These are phyloP conservation scores for Galerina sulciceps DNA, from an alignment of 768 basidiomycete species.

Conservation along the genomic window DNA sequence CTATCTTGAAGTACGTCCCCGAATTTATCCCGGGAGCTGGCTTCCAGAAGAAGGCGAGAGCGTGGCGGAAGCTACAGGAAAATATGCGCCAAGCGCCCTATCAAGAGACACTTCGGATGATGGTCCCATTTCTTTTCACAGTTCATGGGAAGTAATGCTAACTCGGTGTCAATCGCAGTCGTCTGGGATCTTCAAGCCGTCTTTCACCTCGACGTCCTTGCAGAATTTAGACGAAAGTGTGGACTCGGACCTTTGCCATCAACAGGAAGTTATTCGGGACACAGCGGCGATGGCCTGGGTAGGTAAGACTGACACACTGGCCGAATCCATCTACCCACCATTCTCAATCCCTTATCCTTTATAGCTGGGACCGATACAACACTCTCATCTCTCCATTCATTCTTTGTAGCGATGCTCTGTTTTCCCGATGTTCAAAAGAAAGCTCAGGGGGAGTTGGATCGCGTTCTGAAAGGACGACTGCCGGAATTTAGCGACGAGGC, in stretches of 20 bases:
- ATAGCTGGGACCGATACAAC: neutral
- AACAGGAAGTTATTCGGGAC: conserved; percentile 26
- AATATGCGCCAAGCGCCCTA: conserved; percentile 53
- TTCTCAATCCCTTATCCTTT: neutral
- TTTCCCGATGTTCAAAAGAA: conserved; percentile 41
- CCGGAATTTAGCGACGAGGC: conserved; percentile 42
- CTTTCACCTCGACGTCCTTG: conserved; percentile 34
- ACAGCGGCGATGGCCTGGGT: no score
- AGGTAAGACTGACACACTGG: neutral
- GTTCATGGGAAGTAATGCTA: neutral
- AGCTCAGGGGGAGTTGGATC: conserved; percentile 44
- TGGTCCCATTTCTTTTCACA: neutral
- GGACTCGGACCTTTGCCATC: conserved; percentile 28
- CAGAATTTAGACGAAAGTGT: conserved; percentile 8
- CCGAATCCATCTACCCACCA: neutral
- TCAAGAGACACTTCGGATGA: conserved; percentile 47
- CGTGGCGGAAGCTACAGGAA: conserved; percentile 44
- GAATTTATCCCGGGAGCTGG: conserved; percentile 63
- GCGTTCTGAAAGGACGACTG: conserved; percentile 42
- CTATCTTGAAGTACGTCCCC: conserved; percentile 34
- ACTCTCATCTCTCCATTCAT: neutral
- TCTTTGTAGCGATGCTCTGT: conserved; percentile 39
- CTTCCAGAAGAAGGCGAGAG: conserved; percentile 50
- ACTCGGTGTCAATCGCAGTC: conserved; percentile 16
- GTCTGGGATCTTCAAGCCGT: conserved; percentile 34